Evolutionary conservation across 768 basidiomycete genomes (phyloP).

Genomic region (Fomitopsis serialis): DNA sequence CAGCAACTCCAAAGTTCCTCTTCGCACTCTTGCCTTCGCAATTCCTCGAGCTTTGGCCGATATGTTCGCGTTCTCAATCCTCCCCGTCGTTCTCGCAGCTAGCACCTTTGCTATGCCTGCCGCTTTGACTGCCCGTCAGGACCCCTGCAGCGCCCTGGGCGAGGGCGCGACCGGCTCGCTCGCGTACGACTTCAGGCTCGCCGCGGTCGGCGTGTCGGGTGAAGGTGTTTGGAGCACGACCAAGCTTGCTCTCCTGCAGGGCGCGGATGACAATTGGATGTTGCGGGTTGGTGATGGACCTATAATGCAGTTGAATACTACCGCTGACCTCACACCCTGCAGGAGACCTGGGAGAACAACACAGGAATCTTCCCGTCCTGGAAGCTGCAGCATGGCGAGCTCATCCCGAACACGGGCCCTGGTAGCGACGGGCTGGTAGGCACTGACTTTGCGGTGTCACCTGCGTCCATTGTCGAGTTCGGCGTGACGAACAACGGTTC

Average conservation of each 20-base stretch:
- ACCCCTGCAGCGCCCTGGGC: neutral
- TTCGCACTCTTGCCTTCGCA: too few relatives aligned
- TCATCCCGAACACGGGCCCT: constrained; percentile 30
- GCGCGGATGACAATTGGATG: neutral
- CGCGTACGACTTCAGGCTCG: constrained; percentile 1
- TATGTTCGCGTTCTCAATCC: neutral
- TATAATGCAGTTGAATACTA: too few relatives aligned
- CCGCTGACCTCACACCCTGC: neutral
- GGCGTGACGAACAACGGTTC: neutral
- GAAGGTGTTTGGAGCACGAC: neutral
- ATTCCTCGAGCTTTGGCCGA: neutral
- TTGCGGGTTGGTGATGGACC: too few relatives aligned
- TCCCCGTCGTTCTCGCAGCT: neutral
- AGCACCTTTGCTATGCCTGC: neutral
- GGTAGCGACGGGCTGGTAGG: neutral
- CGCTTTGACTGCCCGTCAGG: neutral
- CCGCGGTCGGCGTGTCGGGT: neutral
- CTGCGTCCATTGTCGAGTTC: neutral
- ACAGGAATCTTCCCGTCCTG: constrained; percentile 37
- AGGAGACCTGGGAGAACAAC: neutral
- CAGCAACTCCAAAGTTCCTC: neutral
- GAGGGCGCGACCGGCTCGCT: neutral
- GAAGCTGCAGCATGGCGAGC: constrained; percentile 30
- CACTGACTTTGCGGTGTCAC: neutral
- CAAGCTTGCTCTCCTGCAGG: neutral